These are phyloP conservation scores for Sporobolomyces roseus DNA, from an alignment of 768 basidiomycete genomes.

Conservation along the genomic window DNA sequence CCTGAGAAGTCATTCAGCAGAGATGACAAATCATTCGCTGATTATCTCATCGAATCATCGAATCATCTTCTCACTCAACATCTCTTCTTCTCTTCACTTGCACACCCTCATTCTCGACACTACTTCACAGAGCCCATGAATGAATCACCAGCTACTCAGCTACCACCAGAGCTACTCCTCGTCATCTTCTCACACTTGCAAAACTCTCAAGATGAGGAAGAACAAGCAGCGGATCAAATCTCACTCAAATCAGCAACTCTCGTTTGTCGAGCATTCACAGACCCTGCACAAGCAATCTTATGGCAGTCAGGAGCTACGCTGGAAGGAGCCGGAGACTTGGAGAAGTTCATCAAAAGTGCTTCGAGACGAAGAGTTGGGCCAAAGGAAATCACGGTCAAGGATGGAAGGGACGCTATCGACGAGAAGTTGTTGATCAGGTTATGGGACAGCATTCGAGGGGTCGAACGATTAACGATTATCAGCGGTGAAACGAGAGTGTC, in stretches of 20 bases:
- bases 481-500: neutral
- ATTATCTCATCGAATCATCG: no score
- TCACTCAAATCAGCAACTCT: conserved; percentile 22
- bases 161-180: conserved; percentile 10
- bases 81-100: no score
- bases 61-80: no score
- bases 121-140: neutral
- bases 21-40: no score
- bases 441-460: neutral
- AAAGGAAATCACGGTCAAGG: conserved; percentile 6
- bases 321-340: neutral
- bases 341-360: neutral
- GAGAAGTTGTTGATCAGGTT: neutral
- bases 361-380: conserved; percentile 1
- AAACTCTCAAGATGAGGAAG: neutral
- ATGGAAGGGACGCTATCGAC: neutral
- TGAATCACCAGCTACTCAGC: neutral
- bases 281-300: conserved; percentile 6
- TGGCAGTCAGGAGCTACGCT: conserved; percentile 22
- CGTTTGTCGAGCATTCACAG: conserved; percentile 9
- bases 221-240: neutral
- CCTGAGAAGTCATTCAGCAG: no score
- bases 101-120: no score
- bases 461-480: conserved; percentile 3
- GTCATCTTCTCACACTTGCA: conserved; percentile 12